These are phyloP conservation scores for Leptosphaerulina australis DNA, from an alignment of 2,329 filamentous ascomycete genomes.

Conservation along the genomic window DNA sequence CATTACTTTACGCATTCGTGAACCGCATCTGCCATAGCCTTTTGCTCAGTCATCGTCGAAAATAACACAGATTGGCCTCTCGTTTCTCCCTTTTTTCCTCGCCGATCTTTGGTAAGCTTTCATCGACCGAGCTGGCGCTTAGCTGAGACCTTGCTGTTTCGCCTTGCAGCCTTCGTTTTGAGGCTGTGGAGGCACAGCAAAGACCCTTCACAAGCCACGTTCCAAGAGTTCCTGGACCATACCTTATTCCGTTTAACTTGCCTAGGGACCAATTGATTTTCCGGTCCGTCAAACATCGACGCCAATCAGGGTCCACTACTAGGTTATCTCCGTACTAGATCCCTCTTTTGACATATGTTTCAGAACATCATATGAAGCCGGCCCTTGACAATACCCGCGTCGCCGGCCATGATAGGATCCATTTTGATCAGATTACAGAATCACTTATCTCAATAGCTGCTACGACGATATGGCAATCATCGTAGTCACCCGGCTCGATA, in stretches of 20 bases:
- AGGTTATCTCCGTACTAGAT: constrained; percentile 21
- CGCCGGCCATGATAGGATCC: constrained; percentile 32
- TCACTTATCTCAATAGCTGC: constrained; percentile 19
- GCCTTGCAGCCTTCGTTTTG: constrained; percentile 11
- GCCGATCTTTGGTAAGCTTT: not conserved
- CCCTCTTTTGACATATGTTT: constrained; percentile 15
- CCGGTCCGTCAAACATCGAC: constrained; percentile 17
- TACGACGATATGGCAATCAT: constrained; percentile 16
- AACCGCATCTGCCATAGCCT: not conserved
- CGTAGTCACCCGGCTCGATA: constrained; percentile 17
- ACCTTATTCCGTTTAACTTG: constrained; percentile 18
- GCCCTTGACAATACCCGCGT: constrained; percentile 25
- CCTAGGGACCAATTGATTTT: constrained; percentile 20
- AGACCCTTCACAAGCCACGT: constrained; percentile 25
- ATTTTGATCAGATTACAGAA: constrained; percentile 28
- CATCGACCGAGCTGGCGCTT: constrained; percentile 5
- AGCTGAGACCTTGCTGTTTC: constrained; percentile 15
- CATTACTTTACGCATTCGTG: not conserved
- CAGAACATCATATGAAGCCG: constrained; percentile 18
- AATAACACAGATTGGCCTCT: not conserved
- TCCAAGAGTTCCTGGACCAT: constrained; percentile 17
- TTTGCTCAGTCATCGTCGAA: not conserved
- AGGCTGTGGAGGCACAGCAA: constrained; percentile 19
- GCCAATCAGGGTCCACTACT: constrained; percentile 15
- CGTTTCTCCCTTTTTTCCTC: not conserved